These are phyloP conservation scores for Sphaerosporella brunnea DNA, from an alignment of 495 filamentous ascomycete genomes.

Conservation along the genomic window DNA sequence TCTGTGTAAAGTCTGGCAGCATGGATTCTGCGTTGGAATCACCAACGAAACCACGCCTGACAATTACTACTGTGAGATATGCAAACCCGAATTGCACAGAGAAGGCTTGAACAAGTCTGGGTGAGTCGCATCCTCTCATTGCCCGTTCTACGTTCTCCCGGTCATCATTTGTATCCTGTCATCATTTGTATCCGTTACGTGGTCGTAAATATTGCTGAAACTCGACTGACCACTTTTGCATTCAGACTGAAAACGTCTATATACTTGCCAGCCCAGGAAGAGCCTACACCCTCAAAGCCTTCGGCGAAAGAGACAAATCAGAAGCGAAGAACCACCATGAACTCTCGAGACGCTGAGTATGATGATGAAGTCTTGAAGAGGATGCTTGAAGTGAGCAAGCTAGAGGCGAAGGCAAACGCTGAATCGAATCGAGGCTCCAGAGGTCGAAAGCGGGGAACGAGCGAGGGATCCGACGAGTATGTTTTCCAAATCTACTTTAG, in stretches of 20 bases:
- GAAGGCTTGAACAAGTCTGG: conserved; percentile 63
- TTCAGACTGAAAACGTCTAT: conserved; percentile 46
- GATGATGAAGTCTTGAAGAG: conserved; percentile 77
- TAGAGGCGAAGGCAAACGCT: conserved; percentile 38
- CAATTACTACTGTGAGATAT: conserved; percentile 95
- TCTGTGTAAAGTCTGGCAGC: conserved; percentile 94
- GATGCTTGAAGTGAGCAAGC: conserved; percentile 90
- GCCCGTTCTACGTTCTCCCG: no score
- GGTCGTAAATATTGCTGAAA: no score
- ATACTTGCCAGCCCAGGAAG: conserved; percentile 46
- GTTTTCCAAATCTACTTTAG: conserved; percentile 10
- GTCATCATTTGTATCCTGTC: no score
- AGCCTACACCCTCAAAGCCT: conserved; percentile 19
- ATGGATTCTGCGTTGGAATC: conserved; percentile 94
- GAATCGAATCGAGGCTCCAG: conserved; percentile 34
- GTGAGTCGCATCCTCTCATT: no score
- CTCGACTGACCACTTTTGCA: no score
- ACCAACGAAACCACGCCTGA: conserved; percentile 82
- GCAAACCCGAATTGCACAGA: conserved; percentile 76
- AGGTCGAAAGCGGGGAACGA: conserved; percentile 65
- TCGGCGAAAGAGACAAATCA: conserved; percentile 19
- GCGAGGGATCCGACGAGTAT: conserved; percentile 77
- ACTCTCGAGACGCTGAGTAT: conserved; percentile 86
- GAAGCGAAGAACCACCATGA: conserved; percentile 92
- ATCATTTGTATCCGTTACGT: no score